phyloP scores from a whole-genome alignment of 1,284 basidiomycete species.

The Phellopilus nigrolimitatus region DNA sequence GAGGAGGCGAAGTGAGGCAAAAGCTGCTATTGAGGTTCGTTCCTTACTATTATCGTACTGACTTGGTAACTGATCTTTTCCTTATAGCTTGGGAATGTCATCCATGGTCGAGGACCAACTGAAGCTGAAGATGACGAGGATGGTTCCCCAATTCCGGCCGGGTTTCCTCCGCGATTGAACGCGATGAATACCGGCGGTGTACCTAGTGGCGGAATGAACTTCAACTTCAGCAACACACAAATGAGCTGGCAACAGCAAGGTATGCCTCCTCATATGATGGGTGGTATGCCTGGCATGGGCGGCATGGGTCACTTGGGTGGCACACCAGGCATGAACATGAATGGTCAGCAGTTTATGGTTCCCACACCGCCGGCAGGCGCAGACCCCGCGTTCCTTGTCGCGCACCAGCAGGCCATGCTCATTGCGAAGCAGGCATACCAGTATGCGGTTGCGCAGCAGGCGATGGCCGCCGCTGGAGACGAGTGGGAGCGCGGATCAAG shows the following conservation, averaged over 20 bases:
- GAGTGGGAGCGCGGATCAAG: conserved; percentile 80
- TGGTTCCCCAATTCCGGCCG: conserved; percentile 38
- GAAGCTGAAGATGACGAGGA: conserved; percentile 52
- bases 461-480: conserved; percentile 74
- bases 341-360: conserved; percentile 45
- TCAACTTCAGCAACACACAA: conserved; percentile 22
- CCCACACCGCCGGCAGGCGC: conserved; percentile 33
- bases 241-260: conserved; percentile 24
- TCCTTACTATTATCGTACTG: too few species aligned
- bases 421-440: conserved; percentile 81
- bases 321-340: conserved; percentile 32
- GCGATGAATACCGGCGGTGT: conserved; percentile 15
- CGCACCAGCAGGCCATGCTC: conserved; percentile 79
- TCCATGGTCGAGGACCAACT: conserved; percentile 67
- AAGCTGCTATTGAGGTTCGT: conserved; percentile 73
- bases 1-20: conserved; percentile 50
- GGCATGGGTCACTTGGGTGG: conserved; percentile 6
- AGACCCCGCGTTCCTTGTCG: conserved; percentile 57
- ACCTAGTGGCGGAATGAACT: conserved; percentile 15
- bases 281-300: conserved; percentile 19
- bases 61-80: background rate
- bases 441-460: conserved; percentile 79
- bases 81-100: conserved; percentile 67
- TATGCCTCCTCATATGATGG: conserved; percentile 15
- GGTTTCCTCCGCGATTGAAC: conserved; percentile 31